A percentile compares a stretch with the other conserved stretches of the same genome.
These are phyloP conservation scores for Brassica hybrid DNA, from an alignment of 441 rosid species.

Conservation along the genomic window DNA sequence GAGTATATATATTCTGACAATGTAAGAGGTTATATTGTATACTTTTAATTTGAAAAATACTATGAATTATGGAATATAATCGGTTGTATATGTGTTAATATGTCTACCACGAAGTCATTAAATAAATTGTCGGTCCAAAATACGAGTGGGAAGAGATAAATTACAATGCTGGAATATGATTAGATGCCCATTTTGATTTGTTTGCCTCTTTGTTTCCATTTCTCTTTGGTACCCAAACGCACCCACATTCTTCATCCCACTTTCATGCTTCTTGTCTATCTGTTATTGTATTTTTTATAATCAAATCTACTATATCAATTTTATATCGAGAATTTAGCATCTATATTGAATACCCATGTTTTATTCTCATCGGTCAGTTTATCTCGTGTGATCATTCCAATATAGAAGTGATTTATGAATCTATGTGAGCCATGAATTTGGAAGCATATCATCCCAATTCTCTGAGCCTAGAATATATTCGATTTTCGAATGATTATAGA, in stretches of 20 bases:
- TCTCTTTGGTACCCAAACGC: slow-evolving; percentile 29
- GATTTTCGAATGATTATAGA: background rate
- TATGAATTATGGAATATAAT: background rate
- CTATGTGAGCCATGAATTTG: slow-evolving; percentile 23
- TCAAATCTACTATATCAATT: slow-evolving; percentile 1
- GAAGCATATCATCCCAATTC: slow-evolving; percentile 26
- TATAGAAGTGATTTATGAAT: slow-evolving; percentile 15
- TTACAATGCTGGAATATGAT: slow-evolving; percentile 37
- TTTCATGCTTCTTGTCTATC: slow-evolving; percentile 23
- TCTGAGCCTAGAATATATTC: slow-evolving; percentile 26
- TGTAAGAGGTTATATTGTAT: background rate
- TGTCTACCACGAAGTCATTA: slow-evolving; percentile 17
- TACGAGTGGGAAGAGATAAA: slow-evolving; percentile 32
- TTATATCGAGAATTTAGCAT: slow-evolving; percentile 16
- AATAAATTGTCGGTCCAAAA: slow-evolving; percentile 20
- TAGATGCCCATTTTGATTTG: slow-evolving; percentile 40
- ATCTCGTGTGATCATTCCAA: background rate
- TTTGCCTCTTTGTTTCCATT: slow-evolving; percentile 34
- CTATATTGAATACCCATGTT: slow-evolving; percentile 3
- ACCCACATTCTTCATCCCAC: slow-evolving; percentile 27
- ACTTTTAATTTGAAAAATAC: background rate
- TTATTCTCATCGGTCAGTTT: slow-evolving; percentile 24
- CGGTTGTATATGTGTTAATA: background rate
- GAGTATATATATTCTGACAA: background rate
- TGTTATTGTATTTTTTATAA: background rate